Evolutionary conservation across 805 yeast genomes (phyloP).

Genomic region (Vanderwaltozyma yarrowii): DNA sequence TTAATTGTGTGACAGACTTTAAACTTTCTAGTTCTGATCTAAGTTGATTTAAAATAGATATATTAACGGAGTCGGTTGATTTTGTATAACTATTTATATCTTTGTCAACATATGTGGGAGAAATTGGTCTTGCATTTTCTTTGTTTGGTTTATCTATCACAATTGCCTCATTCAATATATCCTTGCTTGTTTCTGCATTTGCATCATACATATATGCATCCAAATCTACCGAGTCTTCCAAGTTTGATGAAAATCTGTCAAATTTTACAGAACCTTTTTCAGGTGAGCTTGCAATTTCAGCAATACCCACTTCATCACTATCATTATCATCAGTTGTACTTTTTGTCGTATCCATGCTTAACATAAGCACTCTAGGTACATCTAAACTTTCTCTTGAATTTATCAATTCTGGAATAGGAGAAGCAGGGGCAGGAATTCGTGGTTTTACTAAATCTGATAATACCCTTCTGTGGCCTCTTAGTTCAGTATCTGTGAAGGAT

Average conservation of each 20-base stretch:
- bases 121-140: slow-evolving; percentile 7
- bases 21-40: slow-evolving; percentile 30
- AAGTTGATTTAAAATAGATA: slow-evolving; percentile 6
- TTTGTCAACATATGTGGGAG: too few relatives aligned
- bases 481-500: background rate
- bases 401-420: background rate
- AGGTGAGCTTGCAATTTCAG: background rate
- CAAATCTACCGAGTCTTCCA: slow-evolving; percentile 1
- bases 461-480: slow-evolving; percentile 1
- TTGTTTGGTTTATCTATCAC: slow-evolving; percentile 41
- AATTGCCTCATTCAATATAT: slow-evolving; percentile 32
- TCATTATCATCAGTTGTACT: background rate
- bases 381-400: background rate
- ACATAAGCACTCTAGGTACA: background rate
- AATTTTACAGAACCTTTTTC: background rate
- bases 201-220: slow-evolving; percentile 1
- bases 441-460: slow-evolving; percentile 2
- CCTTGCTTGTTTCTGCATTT: slow-evolving; percentile 6
- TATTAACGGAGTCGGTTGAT: background rate
- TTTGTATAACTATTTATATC: background rate
- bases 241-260: background rate
- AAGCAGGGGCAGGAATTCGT: background rate
- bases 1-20: slow-evolving; percentile 36
- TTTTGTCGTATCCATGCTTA: background rate
- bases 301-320: background rate